Conservation (phyloP, 2,329 filamentous ascomycete species). For the Pezicula carpinea region DNA sequence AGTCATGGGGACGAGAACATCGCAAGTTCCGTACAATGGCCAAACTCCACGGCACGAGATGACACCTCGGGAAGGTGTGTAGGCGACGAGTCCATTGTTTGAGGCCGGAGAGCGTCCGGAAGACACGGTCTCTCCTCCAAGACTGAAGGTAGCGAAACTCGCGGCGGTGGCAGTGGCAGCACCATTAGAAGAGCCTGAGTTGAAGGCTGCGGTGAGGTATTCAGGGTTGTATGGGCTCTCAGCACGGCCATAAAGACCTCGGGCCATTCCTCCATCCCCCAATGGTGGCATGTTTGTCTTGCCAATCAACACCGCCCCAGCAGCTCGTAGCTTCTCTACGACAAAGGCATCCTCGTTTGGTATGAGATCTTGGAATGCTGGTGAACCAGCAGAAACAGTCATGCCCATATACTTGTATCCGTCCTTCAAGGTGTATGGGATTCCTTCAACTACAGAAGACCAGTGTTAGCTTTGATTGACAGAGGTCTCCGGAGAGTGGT, state of each 20-base stretch:
- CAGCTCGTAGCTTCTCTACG: constrained; percentile 40
- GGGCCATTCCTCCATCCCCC: constrained; percentile 54
- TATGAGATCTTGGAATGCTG: constrained; percentile 45
- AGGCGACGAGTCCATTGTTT: constrained; percentile 51
- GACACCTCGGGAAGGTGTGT: constrained; percentile 49
- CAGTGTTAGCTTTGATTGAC: too few relatives aligned
- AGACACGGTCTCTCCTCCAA: constrained; percentile 51
- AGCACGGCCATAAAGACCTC: constrained; percentile 50
- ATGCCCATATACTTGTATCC: constrained; percentile 49
- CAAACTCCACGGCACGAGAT: constrained; percentile 48
- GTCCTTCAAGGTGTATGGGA: constrained; percentile 55
- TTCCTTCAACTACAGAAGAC: constrained; percentile 37
- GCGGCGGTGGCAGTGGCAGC: constrained; percentile 45
- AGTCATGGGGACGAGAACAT: constrained; percentile 49
- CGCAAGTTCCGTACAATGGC: constrained; percentile 52
- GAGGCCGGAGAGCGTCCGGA: constrained; percentile 52
- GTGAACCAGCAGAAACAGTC: constrained; percentile 49
- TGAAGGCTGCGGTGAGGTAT: constrained; percentile 50
- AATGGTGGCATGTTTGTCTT: constrained; percentile 57
- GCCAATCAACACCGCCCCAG: constrained; percentile 47
- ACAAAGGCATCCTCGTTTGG: constrained; percentile 49
- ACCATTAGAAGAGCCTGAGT: constrained; percentile 54
- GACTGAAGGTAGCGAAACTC: constrained; percentile 46
- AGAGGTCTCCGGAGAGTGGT: too few relatives aligned
- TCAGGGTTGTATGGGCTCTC: constrained; percentile 51